Conservation (phyloP, 208 protist species). For the Crithidia sp. region DNA sequence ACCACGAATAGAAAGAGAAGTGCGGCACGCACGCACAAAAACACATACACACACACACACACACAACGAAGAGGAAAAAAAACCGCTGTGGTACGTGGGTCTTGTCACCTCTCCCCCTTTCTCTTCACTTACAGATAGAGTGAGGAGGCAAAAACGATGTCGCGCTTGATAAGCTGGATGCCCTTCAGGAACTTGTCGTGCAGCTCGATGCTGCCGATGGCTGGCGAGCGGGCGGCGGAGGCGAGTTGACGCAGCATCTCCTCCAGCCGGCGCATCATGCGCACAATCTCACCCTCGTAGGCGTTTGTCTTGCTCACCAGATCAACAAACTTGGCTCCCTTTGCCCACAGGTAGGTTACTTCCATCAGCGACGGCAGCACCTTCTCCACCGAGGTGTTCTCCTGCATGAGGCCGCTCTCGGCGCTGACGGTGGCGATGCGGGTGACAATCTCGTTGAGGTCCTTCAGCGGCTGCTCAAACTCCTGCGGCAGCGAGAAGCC, state of each 20-base stretch:
- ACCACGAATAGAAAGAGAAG: too few species aligned
- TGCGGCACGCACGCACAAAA: neutral
- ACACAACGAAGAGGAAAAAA: neutral
- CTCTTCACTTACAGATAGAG: conserved; percentile 93
- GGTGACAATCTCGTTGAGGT: conserved; percentile 91
- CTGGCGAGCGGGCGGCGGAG: conserved; percentile 96
- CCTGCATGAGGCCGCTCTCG: conserved; percentile 91
- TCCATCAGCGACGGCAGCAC: conserved; percentile 97
- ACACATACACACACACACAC: neutral
- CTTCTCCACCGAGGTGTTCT: conserved; percentile 94
- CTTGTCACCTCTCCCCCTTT: neutral
- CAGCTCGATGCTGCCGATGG: conserved; percentile 98
- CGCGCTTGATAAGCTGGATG: conserved; percentile 97
- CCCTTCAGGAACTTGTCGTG: conserved; percentile 98
- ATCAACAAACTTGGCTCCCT: conserved; percentile 97
- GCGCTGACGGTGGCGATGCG: conserved; percentile 93
- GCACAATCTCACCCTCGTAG: conserved; percentile 99
- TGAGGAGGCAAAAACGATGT: conserved; percentile 99
- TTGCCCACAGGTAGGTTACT: conserved; percentile 96
- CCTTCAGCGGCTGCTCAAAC: conserved; percentile 89
- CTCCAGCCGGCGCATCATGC: conserved; percentile 97
- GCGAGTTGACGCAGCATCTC: conserved; percentile 98
- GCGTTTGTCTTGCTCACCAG: conserved; percentile 97
- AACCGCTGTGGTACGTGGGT: neutral
- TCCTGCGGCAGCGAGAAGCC: conserved; percentile 86